phyloP scores from a whole-genome alignment of 2,329 filamentous ascomycete species.

The Penicillium sclerotiorum region DNA sequence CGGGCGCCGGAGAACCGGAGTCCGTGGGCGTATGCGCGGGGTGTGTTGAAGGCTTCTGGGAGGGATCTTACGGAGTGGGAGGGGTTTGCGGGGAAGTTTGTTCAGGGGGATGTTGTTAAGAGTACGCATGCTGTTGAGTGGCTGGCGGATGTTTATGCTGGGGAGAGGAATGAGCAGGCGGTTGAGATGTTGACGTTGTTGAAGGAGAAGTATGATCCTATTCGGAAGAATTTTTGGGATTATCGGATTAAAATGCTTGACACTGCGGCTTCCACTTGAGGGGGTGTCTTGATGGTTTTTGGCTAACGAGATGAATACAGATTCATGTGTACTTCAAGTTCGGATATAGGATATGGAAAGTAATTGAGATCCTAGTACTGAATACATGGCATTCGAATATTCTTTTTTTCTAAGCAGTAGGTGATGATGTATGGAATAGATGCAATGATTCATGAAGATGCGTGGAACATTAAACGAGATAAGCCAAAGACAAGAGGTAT shows the following conservation, averaged over 20 bases:
- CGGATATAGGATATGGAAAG: no score
- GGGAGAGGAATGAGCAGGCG: slow-evolving; percentile 59
- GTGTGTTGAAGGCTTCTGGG: slow-evolving; percentile 69
- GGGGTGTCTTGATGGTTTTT: no score
- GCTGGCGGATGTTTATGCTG: slow-evolving; percentile 50
- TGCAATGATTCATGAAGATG: not conserved
- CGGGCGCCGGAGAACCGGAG: slow-evolving; percentile 91
- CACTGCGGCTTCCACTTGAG: not conserved
- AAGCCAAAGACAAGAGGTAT: not conserved
- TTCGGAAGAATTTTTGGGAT: slow-evolving; percentile 90
- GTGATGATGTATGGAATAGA: not conserved
- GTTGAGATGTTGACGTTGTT: slow-evolving; percentile 71
- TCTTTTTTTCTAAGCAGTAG: not conserved
- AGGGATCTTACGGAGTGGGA: slow-evolving; percentile 53
- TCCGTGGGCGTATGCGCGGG: slow-evolving; percentile 88
- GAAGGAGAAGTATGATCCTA: slow-evolving; percentile 84
- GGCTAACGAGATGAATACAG: no score
- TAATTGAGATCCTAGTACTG: no score
- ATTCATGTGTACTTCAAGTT: no score
- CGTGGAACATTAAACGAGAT: not conserved
- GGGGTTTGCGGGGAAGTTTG: slow-evolving; percentile 58
- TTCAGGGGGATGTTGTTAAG: slow-evolving; percentile 52
- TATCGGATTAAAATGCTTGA: slow-evolving; percentile 59
- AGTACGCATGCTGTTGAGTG: slow-evolving; percentile 62
- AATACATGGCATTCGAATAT: not conserved